Evolutionary conservation across 257 asterid species (phyloP).

Genomic region (Jaltomata sinuosa): DNA sequence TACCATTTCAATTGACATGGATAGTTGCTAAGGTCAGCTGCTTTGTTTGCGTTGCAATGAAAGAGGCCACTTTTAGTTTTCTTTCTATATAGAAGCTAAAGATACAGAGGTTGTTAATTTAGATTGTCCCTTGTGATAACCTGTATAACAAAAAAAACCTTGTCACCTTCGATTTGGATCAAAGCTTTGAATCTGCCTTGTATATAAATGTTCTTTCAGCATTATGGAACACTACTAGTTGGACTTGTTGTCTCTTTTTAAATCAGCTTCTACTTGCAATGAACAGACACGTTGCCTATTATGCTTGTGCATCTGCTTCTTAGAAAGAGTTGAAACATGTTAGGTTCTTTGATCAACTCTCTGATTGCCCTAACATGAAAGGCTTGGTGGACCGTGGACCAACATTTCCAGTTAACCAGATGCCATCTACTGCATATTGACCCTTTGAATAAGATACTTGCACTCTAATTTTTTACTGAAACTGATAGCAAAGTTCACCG

Average conservation of each 20-base stretch:
- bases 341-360: background rate
- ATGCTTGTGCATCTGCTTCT: background rate
- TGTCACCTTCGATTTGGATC: background rate
- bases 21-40: background rate
- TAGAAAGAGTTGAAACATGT: background rate
- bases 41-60: background rate
- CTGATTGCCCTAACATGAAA: background rate
- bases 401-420: background rate
- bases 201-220: background rate
- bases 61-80: background rate
- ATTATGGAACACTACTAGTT: background rate
- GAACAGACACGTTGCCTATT: background rate
- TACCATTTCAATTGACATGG: background rate
- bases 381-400: background rate
- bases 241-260: background rate
- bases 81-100: background rate
- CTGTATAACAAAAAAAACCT: background rate
- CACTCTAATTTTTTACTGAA: background rate
- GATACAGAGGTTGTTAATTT: background rate
- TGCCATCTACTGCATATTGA: background rate
- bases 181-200: background rate
- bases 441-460: background rate
- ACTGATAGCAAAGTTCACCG: background rate
- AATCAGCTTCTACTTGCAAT: background rate
- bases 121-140: background rate